Percentiles rank a stretch among this genome's conserved stretches.
Evolutionary conservation across 164 flowering plant species (phyloP).

Genomic region (Santalum album): DNA sequence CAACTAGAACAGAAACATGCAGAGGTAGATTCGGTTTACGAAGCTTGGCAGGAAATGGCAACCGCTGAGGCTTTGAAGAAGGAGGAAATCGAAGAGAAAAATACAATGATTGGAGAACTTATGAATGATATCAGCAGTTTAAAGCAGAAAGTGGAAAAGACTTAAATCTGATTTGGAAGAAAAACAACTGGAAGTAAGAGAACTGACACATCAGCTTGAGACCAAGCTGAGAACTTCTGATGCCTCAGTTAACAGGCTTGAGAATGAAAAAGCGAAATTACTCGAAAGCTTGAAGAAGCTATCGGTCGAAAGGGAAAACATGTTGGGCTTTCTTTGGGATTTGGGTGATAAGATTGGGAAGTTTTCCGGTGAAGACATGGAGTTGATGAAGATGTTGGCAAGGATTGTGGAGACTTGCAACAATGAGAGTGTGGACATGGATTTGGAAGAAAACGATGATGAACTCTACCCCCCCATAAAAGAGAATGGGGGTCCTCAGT

Average conservation of each 20-base stretch:
- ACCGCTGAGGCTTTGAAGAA: constrained; percentile 23
- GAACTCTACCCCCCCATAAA: constrained; percentile 12
- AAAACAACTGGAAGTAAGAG: constrained; percentile 21
- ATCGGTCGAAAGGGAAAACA: constrained; percentile 21
- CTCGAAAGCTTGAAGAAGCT: constrained; percentile 13
- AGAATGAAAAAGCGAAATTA: constrained; percentile 19
- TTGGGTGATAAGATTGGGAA: constrained; percentile 19
- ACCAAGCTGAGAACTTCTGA: constrained; percentile 14
- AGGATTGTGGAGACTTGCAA: constrained; percentile 22
- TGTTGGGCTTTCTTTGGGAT: constrained; percentile 14
- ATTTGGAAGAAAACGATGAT: constrained; percentile 6
- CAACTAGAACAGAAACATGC: constrained; percentile 29
- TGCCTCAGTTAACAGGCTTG: constrained; percentile 22
- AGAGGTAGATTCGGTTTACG: constrained; percentile 18
- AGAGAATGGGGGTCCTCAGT: constrained; percentile 20
- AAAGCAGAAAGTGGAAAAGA: constrained; percentile 14
- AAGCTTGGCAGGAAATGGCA: constrained; percentile 36
- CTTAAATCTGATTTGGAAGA: constrained; percentile 20
- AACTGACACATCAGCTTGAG: constrained; percentile 14
- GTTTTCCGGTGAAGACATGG: constrained; percentile 27
- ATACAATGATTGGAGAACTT: constrained; percentile 32
- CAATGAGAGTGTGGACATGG: background rate
- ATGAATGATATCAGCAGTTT: constrained; percentile 25
- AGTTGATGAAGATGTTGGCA: constrained; percentile 25
- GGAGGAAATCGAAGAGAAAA: constrained; percentile 37